Base-by-base conservation (phyloP, 495 filamentous ascomycete genomes). In the Aspergillus leporis region DNA sequence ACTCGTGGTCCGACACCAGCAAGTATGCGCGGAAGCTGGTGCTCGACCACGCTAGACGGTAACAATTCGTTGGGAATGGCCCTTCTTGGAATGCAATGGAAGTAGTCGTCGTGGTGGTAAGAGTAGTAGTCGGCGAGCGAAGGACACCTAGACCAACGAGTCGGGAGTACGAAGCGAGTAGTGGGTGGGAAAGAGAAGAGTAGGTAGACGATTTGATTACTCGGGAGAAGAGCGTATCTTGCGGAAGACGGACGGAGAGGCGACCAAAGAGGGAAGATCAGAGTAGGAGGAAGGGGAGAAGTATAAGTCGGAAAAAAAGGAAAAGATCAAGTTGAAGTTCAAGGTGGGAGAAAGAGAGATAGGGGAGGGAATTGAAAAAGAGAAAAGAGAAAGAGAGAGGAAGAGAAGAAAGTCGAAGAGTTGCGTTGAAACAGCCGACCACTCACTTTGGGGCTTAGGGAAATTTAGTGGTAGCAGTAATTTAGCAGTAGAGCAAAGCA, bases 1-100 rank as follows among this genome's bases (percentile, higher is more conserved):
- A 69, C 62, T 59, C 64, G 68, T 59, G 66, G 69, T 67, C 66
- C 67, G 67, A 70, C 73, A 74, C 75, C 75, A 74, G 73, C 73
- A 64, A 66, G 61, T 52, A 62, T 64, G 66, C 68, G 70, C 66
- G 72, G 69, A 70, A 71, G 72, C 70, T 66, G 69, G 72, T 74
- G 65, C 59, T 65, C 59, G 63, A 62, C 63, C 64, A 68, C 62
- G 65, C 61, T 59, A 10, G 55, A 53, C 34, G 49, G 41, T 48
- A 53, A 51, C 45, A 21, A 50, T 22, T 56, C n/a, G 53, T 59
- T 40, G 32, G 23, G 56, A 28, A 53, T 19, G 51, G 52, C 13
- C 14, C 19, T 34, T 51, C 14, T 19, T 19, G 5, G 16, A 19
- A 23, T 47, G n/a, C 30, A 34, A 34, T 28, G 41, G 28, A 10